These are phyloP conservation scores for Aaosphaeria pasadenensis DNA, from an alignment of 2,329 filamentous ascomycete species.

Conservation along the genomic window DNA sequence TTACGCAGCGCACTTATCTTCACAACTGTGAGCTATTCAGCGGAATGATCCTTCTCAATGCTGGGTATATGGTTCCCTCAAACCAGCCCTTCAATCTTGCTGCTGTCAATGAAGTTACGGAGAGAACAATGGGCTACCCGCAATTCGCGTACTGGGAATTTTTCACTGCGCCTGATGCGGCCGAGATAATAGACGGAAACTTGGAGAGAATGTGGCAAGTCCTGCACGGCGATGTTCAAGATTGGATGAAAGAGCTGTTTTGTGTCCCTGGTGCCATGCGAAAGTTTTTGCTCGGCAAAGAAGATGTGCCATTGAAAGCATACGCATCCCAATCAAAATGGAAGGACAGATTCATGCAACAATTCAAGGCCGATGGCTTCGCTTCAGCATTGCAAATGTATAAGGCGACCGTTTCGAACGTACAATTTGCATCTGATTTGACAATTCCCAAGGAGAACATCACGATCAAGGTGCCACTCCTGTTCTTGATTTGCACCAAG, in stretches of 20 bases:
- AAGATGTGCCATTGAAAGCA: too few relatives aligned
- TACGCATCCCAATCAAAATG: background rate
- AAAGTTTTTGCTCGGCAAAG: too few relatives aligned
- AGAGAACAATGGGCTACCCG: slow-evolving; percentile 37
- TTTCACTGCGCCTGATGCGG: slow-evolving; percentile 41
- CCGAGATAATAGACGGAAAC: slow-evolving; percentile 9
- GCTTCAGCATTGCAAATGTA: background rate
- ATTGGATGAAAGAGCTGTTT: too few relatives aligned
- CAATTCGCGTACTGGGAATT: slow-evolving; percentile 47
- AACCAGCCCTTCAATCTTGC: background rate
- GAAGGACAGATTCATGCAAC: background rate
- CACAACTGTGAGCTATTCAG: background rate
- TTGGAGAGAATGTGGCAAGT: too few relatives aligned
- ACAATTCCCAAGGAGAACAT: background rate
- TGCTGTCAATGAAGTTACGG: slow-evolving; percentile 23
- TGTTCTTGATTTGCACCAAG: background rate
- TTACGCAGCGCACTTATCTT: background rate
- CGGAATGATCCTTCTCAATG: background rate
- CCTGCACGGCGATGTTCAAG: too few relatives aligned
- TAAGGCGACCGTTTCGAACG: background rate
- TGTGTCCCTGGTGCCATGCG: background rate
- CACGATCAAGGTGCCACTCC: background rate
- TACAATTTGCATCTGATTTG: background rate
- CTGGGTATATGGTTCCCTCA: background rate
- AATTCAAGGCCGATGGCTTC: background rate